Percentiles rank a stretch among this genome's conserved stretches.
phyloP scores from a whole-genome alignment of 2,329 filamentous ascomycete species.

The Cladophialophora psammophila region DNA sequence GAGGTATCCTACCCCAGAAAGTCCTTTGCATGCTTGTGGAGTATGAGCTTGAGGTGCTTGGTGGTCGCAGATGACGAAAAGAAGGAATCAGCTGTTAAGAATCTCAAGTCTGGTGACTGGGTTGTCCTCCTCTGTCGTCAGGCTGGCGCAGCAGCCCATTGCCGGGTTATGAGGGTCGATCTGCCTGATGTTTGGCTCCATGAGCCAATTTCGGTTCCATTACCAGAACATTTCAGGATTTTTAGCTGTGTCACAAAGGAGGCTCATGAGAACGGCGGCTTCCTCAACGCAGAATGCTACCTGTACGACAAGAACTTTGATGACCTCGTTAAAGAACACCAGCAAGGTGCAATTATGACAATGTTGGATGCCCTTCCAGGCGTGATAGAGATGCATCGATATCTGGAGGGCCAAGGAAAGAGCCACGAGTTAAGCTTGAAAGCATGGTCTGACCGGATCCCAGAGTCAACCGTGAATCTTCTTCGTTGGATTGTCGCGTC shows the following conservation, averaged over 20 bases:
- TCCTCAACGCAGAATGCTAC: constrained; percentile 33
- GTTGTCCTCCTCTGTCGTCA: constrained; percentile 21
- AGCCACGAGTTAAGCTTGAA: constrained; percentile 52
- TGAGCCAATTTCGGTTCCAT: constrained; percentile 14
- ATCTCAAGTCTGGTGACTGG: constrained; percentile 34
- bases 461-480: constrained; percentile 70
- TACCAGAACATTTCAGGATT: not conserved
- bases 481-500: constrained; percentile 90
- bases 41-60: not conserved
- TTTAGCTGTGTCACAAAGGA: not conserved
- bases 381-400: constrained; percentile 53
- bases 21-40: constrained; percentile 18
- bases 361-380: constrained; percentile 52
- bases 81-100: not conserved
- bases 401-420: constrained; percentile 50
- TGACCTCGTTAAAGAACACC: constrained; percentile 42
- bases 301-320: constrained; percentile 53
- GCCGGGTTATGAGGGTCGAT: constrained; percentile 27
- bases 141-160: constrained; percentile 13
- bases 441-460: constrained; percentile 67
- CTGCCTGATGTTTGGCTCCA: constrained; percentile 26
- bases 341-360: constrained; percentile 44
- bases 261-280: not conserved
- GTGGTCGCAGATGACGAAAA: not conserved
- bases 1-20: not conserved